These are phyloP conservation scores for Lachnellula willkommii DNA, from an alignment of 2,329 filamentous ascomycete genomes.

Conservation along the genomic window DNA sequence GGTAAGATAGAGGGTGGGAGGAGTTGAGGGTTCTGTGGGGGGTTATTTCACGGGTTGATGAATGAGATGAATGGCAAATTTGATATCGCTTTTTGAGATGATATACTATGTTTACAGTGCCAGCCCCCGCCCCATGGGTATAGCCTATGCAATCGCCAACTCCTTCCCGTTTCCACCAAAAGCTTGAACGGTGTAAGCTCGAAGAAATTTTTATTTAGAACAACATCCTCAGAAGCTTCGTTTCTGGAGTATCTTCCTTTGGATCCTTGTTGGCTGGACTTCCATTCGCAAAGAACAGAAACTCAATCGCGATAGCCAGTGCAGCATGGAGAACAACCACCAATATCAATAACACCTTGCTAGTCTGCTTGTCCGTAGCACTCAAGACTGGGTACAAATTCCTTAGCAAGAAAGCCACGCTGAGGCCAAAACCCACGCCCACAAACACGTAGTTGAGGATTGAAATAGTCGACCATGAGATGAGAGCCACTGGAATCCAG, in stretches of 20 bases:
- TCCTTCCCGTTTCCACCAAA: neutral
- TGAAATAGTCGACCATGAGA: conserved; percentile 81
- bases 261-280: conserved; percentile 45
- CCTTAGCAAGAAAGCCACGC: conserved; percentile 75
- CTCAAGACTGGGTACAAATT: conserved; percentile 89
- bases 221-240: conserved; percentile 18
- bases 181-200: neutral
- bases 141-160: neutral
- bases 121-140: neutral
- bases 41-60: neutral
- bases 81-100: neutral
- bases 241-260: conserved; percentile 7
- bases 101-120: neutral
- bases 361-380: conserved; percentile 87
- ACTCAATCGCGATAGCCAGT: conserved; percentile 90
- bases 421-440: conserved; percentile 74
- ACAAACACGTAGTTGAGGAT: conserved; percentile 94
- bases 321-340: conserved; percentile 83
- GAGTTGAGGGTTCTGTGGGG: neutral
- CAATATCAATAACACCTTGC: conserved; percentile 77
- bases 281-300: conserved; percentile 86
- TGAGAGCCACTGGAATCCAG: conserved; percentile 90
- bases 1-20: conserved; percentile 39
- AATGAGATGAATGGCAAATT: neutral
- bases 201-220: neutral